Evolutionary conservation across 108 stramenopile species (phyloP), one percentile per base, ranked within the genome.

Genomic region (Skeletonema costatum): DNA sequence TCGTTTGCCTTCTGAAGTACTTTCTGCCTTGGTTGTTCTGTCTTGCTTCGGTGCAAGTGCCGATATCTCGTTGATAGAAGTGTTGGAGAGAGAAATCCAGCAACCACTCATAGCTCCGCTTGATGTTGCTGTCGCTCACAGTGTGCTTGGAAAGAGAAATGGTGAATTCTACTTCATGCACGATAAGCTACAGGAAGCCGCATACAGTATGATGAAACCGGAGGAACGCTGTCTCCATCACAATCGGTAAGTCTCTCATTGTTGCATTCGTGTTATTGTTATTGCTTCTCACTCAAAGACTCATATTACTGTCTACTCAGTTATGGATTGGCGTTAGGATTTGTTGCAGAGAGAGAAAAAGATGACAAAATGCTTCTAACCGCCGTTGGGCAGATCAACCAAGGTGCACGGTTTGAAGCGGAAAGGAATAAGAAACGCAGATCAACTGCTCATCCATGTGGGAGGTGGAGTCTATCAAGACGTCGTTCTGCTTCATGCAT

Each of bases 161-260:
- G 53, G 56, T 1, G 44, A 35, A 21, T 79, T 67, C 42, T 53
- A 53, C 5, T 79, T 79, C 53, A 16, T 35, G 16, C 73, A 79
- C 19, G 78, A 74, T 38, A 62, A 60, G 17, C 38, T 79, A 12
- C 78, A 79, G 29, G 72, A 74, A 48, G 73, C 78, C 16, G 51
- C 73, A 19, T 79, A 74, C 65, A 44, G 41, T 41, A 41, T 75
- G 66, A 60, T 75, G 30, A 60, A 44, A 6, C 14, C 16, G 12
- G 58, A 75, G 39, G 66, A 60, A 36, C 66, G 58, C 9, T 31
- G 29, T 32, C 30, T 21, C 4, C n/a, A 66, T 21, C 74, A 75
- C 39, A n/a, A 60, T 14, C 53, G 39, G 39, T 41, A 41, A 41
- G 39, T 12, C 39, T 41, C 11, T 12, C 39, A 12, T 41, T 12